A percentile compares a stretch with the other conserved stretches of the same genome.
phyloP scores from a whole-genome alignment of 148 eudicot species.

The Mesembryanthemum crystallinum region DNA sequence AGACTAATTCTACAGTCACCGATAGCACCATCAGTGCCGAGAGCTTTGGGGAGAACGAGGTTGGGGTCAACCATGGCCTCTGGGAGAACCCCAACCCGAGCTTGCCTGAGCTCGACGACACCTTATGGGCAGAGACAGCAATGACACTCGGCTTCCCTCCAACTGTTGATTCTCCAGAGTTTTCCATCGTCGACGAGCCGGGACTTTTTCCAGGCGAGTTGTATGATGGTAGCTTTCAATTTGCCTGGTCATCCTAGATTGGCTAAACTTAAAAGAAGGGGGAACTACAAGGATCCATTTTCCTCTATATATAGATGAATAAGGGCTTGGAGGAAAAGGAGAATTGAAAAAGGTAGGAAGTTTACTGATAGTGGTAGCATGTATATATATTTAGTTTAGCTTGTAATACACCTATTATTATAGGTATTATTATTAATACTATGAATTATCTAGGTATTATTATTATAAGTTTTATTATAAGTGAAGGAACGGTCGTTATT shows the following conservation, averaged over 20 bases:
- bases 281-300: not conserved
- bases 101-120: conserved; percentile 66
- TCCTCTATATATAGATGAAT: conserved; percentile 12
- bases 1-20: conserved; percentile 23
- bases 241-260: conserved; percentile 30
- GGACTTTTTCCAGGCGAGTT: conserved; percentile 21
- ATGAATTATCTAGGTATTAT: not conserved
- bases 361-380: not conserved
- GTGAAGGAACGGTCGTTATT: conserved; percentile 13
- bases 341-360: not conserved
- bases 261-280: not conserved
- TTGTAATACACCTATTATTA: not conserved
- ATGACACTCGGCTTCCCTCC: conserved; percentile 37
- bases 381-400: conserved; percentile 9
- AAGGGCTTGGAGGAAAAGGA: not conserved
- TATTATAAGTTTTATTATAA: not conserved
- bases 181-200: not conserved
- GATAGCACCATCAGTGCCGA: conserved; percentile 30
- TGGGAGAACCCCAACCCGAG: conserved; percentile 48
- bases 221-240: conserved; percentile 32
- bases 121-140: conserved; percentile 56
- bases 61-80: conserved; percentile 32
- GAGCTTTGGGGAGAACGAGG: conserved; percentile 40
- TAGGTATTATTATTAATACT: not conserved
- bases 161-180: conserved; percentile 19